A percentile compares a stretch with the other conserved stretches of the same genome.
Conservation (phyloP, 164 flowering plant species). For the Cinnamomum chago region DNA sequence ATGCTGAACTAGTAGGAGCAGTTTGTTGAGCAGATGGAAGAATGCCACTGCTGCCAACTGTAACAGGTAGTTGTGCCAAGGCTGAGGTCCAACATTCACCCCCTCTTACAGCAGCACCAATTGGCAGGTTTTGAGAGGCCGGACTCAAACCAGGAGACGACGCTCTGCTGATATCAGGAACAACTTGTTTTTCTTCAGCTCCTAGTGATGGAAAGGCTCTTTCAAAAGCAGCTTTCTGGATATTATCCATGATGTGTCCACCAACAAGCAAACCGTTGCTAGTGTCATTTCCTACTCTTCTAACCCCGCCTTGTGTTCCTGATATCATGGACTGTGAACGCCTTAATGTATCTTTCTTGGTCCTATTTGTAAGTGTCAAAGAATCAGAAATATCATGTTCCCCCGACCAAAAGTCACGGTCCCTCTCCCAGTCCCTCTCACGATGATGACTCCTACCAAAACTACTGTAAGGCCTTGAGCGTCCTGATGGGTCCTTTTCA, state of each 20-base stretch:
- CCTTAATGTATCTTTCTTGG: slow-evolving; percentile 44
- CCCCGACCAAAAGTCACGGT: slow-evolving; percentile 21
- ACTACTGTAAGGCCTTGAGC: slow-evolving; percentile 53
- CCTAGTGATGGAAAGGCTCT: slow-evolving; percentile 71
- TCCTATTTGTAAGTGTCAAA: slow-evolving; percentile 30
- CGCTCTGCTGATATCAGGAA: slow-evolving; percentile 53
- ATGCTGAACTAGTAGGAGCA: slow-evolving; percentile 22
- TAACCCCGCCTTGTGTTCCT: slow-evolving; percentile 46
- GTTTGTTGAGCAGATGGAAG: slow-evolving; percentile 37
- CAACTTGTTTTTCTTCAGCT: slow-evolving; percentile 54
- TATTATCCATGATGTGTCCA: slow-evolving; percentile 24
- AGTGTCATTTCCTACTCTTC: slow-evolving; percentile 24
- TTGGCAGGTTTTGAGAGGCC: slow-evolving; percentile 55
- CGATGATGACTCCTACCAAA: slow-evolving; percentile 65
- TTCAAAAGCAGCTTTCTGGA: slow-evolving; percentile 48
- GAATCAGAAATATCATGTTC: slow-evolving; percentile 46
- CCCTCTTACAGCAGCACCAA: slow-evolving; percentile 46
- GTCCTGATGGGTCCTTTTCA: slow-evolving; percentile 18
- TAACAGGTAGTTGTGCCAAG: slow-evolving; percentile 67
- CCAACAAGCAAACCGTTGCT: slow-evolving; percentile 30
- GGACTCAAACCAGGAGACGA: slow-evolving; percentile 64
- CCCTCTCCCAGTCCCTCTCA: slow-evolving; percentile 59
- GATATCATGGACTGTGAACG: slow-evolving; percentile 62
- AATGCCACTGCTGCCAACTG: slow-evolving; percentile 35
- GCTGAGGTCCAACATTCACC: slow-evolving; percentile 90